Conservation (phyloP, 805 yeast species). For the Kluyveromyces siamensis region DNA sequence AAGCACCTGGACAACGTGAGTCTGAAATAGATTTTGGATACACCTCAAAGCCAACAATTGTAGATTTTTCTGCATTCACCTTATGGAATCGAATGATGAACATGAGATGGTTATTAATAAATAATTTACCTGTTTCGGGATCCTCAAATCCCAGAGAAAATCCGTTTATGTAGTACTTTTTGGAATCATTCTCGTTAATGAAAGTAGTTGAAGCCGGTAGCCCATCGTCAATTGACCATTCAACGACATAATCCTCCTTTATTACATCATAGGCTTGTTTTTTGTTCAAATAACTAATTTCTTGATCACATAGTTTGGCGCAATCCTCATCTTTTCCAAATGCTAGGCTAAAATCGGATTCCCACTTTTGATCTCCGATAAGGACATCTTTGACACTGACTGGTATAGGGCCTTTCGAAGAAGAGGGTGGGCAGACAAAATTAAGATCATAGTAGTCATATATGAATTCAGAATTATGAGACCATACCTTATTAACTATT, state of each 20-base stretch:
- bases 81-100: conserved; percentile 66
- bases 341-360: conserved; percentile 54
- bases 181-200: conserved; percentile 45
- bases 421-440: conserved; percentile 66
- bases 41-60: conserved; percentile 84
- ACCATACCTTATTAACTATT: conserved; percentile 67
- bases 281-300: conserved; percentile 43
- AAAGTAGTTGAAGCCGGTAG: conserved; percentile 86
- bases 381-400: conserved; percentile 69
- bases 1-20: conserved; percentile 67
- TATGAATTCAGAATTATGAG: conserved; percentile 65
- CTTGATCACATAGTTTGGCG: conserved; percentile 56
- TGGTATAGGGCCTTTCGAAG: conserved; percentile 47
- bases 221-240: conserved; percentile 71
- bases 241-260: conserved; percentile 62
- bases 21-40: conserved; percentile 72
- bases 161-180: conserved; percentile 75
- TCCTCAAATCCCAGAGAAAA: conserved; percentile 72
- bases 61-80: conserved; percentile 35
- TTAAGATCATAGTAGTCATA: conserved; percentile 69
- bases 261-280: conserved; percentile 53
- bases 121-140: conserved; percentile 41
- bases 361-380: conserved; percentile 74
- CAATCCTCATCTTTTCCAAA: conserved; percentile 65
- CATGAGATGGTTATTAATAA: conserved; percentile 73